Conservation (phyloP, 306 rosid genomes). For the Trifolium dubium region DNA sequence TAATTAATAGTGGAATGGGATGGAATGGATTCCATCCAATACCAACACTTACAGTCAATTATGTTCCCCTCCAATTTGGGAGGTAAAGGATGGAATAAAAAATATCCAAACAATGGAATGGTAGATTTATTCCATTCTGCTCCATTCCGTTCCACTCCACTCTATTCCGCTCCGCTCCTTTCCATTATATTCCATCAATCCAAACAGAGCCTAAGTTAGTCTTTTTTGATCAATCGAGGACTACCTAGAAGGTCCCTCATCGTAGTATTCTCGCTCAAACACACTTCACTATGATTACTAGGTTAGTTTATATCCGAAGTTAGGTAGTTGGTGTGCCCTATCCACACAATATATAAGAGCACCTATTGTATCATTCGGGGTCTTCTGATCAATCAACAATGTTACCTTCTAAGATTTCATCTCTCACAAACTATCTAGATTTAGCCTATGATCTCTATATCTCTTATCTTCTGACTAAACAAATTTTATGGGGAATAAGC, state of each 20-base stretch:
- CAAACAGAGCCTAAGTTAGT: background rate
- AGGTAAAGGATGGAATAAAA: too few relatives aligned
- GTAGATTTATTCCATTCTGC: too few relatives aligned
- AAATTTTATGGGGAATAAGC: background rate
- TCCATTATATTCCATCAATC: too few relatives aligned
- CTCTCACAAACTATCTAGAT: background rate
- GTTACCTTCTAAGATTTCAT: background rate
- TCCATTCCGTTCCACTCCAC: too few relatives aligned
- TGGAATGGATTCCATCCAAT: too few relatives aligned
- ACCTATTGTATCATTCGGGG: too few relatives aligned
- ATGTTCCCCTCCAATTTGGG: too few relatives aligned
- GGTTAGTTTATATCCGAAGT: background rate
- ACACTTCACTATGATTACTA: background rate
- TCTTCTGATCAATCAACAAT: background rate
- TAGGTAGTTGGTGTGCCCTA: background rate
- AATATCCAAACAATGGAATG: too few relatives aligned
- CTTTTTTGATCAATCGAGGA: background rate
- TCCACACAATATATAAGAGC: too few relatives aligned
- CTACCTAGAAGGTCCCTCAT: background rate
- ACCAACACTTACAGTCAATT: too few relatives aligned
- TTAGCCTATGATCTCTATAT: background rate
- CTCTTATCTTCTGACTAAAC: slow-evolving; percentile 1
- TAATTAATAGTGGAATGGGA: too few relatives aligned
- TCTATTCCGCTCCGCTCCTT: too few relatives aligned
- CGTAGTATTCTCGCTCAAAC: background rate